Conservation (phyloP, 805 yeast genomes). For the Sugiyamaella valdiviana region DNA sequence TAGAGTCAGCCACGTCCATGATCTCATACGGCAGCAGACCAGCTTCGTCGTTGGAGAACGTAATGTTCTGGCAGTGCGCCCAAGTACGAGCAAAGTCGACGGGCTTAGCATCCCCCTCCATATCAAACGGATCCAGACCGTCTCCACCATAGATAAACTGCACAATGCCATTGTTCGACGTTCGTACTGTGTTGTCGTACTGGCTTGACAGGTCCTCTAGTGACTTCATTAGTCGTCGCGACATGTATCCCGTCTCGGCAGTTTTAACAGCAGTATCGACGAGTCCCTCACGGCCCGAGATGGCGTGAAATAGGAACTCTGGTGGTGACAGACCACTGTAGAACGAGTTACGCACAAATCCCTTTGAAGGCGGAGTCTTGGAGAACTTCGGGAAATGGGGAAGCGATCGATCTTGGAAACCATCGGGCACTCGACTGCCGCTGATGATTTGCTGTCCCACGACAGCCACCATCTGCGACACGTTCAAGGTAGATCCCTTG, state of each 20-base stretch:
- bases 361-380: slow-evolving; percentile 95
- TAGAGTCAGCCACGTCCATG: slow-evolving; percentile 44
- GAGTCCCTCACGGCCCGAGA: slow-evolving; percentile 98
- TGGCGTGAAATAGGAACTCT: slow-evolving; percentile 95
- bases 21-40: slow-evolving; percentile 70
- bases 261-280: slow-evolving; percentile 99
- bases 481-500: slow-evolving; percentile 95
- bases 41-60: slow-evolving; percentile 45
- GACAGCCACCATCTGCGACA: slow-evolving; percentile 99
- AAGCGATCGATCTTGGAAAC: slow-evolving; percentile 97
- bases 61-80: slow-evolving; percentile 81
- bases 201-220: slow-evolving; percentile 90
- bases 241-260: slow-evolving; percentile 98
- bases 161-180: slow-evolving; percentile 92
- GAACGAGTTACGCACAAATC: slow-evolving; percentile 94
- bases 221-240: slow-evolving; percentile 96
- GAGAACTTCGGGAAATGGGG: slow-evolving; percentile 96
- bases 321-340: slow-evolving; percentile 93
- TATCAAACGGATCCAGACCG: slow-evolving; percentile 94
- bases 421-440: slow-evolving; percentile 99
- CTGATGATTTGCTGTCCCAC: slow-evolving; percentile 98
- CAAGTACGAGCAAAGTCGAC: slow-evolving; percentile 91
- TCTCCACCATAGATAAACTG: slow-evolving; percentile 99
- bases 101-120: slow-evolving; percentile 98
- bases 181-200: slow-evolving; percentile 91